Conservation (phyloP, 75 land plant genomes). For the Selaginella tamariscina region DNA sequence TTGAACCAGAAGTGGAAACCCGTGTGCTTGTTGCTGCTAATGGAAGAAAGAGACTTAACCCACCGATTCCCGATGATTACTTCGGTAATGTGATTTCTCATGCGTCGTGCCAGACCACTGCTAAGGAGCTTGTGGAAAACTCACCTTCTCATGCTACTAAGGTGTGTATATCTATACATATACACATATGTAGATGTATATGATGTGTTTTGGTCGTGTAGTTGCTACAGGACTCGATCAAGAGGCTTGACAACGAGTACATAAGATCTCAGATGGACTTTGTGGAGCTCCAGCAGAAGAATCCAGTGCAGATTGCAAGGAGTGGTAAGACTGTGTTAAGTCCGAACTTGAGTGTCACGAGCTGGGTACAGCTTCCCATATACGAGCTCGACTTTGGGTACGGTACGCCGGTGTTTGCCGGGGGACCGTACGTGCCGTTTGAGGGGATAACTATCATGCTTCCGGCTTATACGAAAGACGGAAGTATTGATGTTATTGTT, state of each 20-base stretch:
- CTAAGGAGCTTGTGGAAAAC: conserved; percentile 22
- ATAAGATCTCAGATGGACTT: conserved; percentile 46
- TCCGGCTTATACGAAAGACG: background rate
- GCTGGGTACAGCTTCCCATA: conserved; percentile 14
- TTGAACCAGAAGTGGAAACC: conserved; percentile 26
- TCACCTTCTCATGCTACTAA: conserved; percentile 30
- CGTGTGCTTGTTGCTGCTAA: conserved; percentile 34
- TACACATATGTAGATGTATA: no score
- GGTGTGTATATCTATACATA: no score
- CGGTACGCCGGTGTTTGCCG: conserved; percentile 14
- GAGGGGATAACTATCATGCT: background rate
- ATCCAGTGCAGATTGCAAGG: conserved; percentile 19
- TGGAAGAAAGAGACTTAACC: conserved; percentile 34
- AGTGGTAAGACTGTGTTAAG: conserved; percentile 20
- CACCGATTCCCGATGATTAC: conserved; percentile 32
- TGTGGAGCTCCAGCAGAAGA: conserved; percentile 31
- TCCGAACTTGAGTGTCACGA: conserved; percentile 16
- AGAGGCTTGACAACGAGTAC: conserved; percentile 27
- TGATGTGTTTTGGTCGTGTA: no score
- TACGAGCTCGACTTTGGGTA: conserved; percentile 18
- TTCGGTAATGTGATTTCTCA: conserved; percentile 52
- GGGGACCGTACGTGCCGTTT: background rate
- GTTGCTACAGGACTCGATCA: conserved; percentile 28
- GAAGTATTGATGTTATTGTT: conserved; percentile 2
- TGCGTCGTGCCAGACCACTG: conserved; percentile 28